Conservation (phyloP, 805 yeast species). For the Spathaspora gorwiae region DNA sequence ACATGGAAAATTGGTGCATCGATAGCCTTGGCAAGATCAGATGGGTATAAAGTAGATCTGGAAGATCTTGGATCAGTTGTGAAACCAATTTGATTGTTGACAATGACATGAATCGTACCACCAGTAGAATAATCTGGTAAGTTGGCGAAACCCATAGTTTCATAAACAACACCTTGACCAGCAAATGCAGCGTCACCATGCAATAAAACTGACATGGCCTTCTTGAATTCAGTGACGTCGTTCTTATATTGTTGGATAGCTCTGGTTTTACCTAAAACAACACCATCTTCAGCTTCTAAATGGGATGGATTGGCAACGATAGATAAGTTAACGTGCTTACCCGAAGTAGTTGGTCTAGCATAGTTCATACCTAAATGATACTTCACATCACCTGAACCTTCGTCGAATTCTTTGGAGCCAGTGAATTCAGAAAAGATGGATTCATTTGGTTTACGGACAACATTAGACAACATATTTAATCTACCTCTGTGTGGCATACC, state of each 20-base stretch:
- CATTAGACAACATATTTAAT: constrained; percentile 94
- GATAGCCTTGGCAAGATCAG: constrained; percentile 93
- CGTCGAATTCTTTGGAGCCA: constrained; percentile 85
- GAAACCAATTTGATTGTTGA: constrained; percentile 98
- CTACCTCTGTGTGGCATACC: constrained; percentile 99
- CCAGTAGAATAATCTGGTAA: constrained; percentile 96
- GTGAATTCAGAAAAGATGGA: constrained; percentile 94
- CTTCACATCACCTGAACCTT: constrained; percentile 98
- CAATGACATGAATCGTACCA: constrained; percentile 94
- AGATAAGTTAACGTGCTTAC: constrained; percentile 91
- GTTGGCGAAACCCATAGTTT: constrained; percentile 90
- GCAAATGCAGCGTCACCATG: constrained; percentile 99
- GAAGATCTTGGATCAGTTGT: constrained; percentile 98
- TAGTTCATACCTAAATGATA: constrained; percentile 99
- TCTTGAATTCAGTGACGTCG: constrained; percentile 76
- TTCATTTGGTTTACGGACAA: constrained; percentile 97
- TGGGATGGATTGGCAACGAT: constrained; percentile 99
- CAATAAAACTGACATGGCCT: constrained; percentile 86
- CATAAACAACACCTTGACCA: constrained; percentile 98
- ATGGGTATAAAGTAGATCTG: constrained; percentile 96
- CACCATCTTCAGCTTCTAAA: constrained; percentile 98
- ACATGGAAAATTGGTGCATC: constrained; percentile 99
- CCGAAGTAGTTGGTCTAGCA: constrained; percentile 97
- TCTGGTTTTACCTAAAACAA: constrained; percentile 95
- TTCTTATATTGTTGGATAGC: constrained; percentile 89